Evolutionary conservation across 2,329 filamentous ascomycete species (phyloP).

Genomic region (Didymella pomorum): DNA sequence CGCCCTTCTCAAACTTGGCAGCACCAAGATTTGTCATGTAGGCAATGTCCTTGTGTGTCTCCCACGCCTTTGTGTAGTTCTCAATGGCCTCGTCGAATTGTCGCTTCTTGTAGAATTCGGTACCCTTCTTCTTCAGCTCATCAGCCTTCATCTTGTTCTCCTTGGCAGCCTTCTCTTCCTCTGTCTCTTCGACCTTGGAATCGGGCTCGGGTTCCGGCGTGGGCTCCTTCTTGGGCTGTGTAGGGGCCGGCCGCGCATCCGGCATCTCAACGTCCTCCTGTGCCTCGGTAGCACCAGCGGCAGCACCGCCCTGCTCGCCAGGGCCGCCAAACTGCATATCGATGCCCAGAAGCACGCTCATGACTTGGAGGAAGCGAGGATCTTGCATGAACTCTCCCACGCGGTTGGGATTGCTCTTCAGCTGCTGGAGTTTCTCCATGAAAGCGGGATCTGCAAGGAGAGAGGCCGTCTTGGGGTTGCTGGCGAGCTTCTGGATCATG

Average conservation of each 20-base stretch:
- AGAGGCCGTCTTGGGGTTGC: slow-evolving; percentile 89
- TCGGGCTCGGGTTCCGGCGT: slow-evolving; percentile 69
- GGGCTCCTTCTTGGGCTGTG: slow-evolving; percentile 60
- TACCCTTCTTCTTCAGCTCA: slow-evolving; percentile 92
- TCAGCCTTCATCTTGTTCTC: slow-evolving; percentile 93
- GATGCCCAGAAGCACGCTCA: slow-evolving; percentile 91
- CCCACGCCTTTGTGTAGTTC: slow-evolving; percentile 96
- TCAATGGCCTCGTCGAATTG: slow-evolving; percentile 94
- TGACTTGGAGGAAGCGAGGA: slow-evolving; percentile 89
- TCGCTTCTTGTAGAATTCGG: slow-evolving; percentile 97
- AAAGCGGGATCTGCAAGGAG: slow-evolving; percentile 84
- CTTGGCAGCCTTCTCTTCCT: slow-evolving; percentile 83
- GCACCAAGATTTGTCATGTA: slow-evolving; percentile 97
- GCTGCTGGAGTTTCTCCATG: slow-evolving; percentile 85
- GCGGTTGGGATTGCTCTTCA: slow-evolving; percentile 81
- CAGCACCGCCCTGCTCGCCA: slow-evolving; percentile 54
- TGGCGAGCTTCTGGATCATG: slow-evolving; percentile 86
- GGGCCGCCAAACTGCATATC: slow-evolving; percentile 79
- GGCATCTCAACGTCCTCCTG: slow-evolving; percentile 82
- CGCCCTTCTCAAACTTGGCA: slow-evolving; percentile 94
- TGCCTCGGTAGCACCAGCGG: slow-evolving; percentile 55
- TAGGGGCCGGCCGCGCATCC: slow-evolving; percentile 66
- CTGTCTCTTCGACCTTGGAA: slow-evolving; percentile 82
- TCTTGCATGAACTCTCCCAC: slow-evolving; percentile 85
- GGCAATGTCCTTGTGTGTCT: slow-evolving; percentile 92